phyloP scores from a whole-genome alignment of 164 flowering plant genomes.

The Umbilicus rupestris region DNA sequence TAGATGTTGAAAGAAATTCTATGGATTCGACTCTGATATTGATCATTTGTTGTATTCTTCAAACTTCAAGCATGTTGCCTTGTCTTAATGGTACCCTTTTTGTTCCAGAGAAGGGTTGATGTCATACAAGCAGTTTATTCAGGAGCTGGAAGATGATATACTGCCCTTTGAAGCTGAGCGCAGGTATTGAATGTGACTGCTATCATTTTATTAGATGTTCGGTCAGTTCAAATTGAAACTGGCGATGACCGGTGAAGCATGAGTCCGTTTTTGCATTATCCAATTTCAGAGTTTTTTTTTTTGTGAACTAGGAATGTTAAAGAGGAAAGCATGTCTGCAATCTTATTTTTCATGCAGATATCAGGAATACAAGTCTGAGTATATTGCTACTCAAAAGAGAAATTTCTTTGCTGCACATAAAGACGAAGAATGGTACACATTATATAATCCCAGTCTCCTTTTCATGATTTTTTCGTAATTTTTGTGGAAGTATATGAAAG shows the following conservation, averaged over 20 bases:
- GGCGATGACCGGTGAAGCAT: background rate
- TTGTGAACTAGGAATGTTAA: background rate
- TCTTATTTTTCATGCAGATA: slow-evolving; percentile 44
- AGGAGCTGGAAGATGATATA: too few relatives aligned
- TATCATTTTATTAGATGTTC: background rate
- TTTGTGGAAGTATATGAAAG: slow-evolving; percentile 7
- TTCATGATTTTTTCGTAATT: background rate
- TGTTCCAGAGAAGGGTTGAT: too few relatives aligned
- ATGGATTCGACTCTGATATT: too few relatives aligned
- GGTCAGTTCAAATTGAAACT: background rate
- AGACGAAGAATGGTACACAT: slow-evolving; percentile 77
- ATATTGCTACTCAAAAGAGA: slow-evolving; percentile 86
- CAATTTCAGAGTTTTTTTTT: background rate
- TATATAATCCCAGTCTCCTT: background rate
- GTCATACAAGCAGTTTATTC: too few relatives aligned
- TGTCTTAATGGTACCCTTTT: too few relatives aligned
- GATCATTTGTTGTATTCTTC: too few relatives aligned
- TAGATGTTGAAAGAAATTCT: too few relatives aligned
- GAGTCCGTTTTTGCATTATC: background rate
- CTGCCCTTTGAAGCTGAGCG: slow-evolving; percentile 17
- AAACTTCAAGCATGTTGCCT: too few relatives aligned
- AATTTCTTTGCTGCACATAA: slow-evolving; percentile 84
- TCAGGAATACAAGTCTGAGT: slow-evolving; percentile 90
- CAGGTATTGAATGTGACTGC: slow-evolving; percentile 38
- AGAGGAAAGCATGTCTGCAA: too few relatives aligned